Evolutionary conservation across 2,329 filamentous ascomycete species (phyloP), one percentile per base, ranked within the genome.

Genomic region (Basipetospora chlamydospora): DNA sequence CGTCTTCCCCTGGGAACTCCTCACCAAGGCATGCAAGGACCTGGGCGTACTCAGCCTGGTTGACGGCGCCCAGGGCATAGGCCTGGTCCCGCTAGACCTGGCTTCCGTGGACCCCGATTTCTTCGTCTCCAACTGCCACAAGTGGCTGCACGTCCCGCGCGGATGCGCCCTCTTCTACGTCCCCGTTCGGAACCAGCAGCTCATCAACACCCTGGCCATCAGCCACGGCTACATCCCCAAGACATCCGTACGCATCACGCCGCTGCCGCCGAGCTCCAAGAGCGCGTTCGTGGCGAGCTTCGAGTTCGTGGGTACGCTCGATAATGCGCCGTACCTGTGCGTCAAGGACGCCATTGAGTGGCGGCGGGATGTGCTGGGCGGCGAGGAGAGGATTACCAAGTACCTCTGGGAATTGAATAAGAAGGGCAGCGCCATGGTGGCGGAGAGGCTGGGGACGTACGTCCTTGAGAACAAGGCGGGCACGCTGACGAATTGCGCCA

Each of bases 41-140:
- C 61, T 77, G 17, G 73, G 70, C 0, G 60, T 95, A 3, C 51
- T 88, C 37, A 86, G 79, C 46, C 61, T 84, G 15, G 63, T 95
- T 26, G 88, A 96, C 52, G 87, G 73, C 12, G 88, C 88, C 0
- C 88, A 96, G 56, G 79, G 80, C 1, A 60, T 93, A 17, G 88
- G 88, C 2, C 80, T 90, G 56, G 66, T 94, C 6, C 63, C 69
- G 1, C 55, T 95, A 6, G 72, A 92, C 53, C 57, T 95, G 11
- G 44, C 51, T 0, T 54, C 58, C 4, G 59, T 86, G 3, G 71
- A 86, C 43, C 77, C 85, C 0, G 87, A 95, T 55, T 95, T 93
- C 59, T 83, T 92, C 49, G 70, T 88, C 11, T 79, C 69, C 38
- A 95, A 95, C 54, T 83, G 77, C 47, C 83, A 93, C 61, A 93